Base-by-base conservation (phyloP, 208 protist genomes). In the Leishmania braziliensis region DNA sequence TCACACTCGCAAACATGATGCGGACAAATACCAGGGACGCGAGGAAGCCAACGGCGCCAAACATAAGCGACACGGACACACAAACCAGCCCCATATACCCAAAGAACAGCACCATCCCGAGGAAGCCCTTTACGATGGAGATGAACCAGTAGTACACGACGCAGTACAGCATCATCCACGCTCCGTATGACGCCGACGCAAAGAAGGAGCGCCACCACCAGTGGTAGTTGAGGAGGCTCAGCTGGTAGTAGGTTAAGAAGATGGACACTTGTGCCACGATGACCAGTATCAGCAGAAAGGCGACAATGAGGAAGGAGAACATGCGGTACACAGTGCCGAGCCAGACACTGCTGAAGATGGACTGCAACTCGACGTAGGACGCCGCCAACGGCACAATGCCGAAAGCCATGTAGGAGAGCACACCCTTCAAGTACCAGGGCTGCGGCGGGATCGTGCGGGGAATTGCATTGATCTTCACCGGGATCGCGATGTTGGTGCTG, bases 281-380 rank as follows among this genome's bases (percentile, higher is more conserved):
- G 33, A 98, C 79, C 29, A 99, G 63, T 1, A 99, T 82, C 33
- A 99, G 98, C 33, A 98, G 20, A 72, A 98, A 99, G 16, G 99
- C 98, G n/a, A 99, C 75, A 58, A 93, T 90, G 29, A 99, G 90
- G 85, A 99, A 99, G 56, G 96, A 93, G 83, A 99, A 99, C 75
- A 99, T 92, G 91, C 98, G 99, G 85, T 99, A 99, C 51, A 98
- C 89, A 53, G 86, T 84, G 66, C 98, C 88, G 70, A 92, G 88
- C 90, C 90, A 94, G 39, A 99, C 77, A 36, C 92, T 95, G n/a
- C 89, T 92, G 66, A 99, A 84, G 80, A 99, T 99, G 87, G 99
- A 99, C 84, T 97, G 98, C 39, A 99, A 85, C 92, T 99, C 98
- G 80, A 99, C 98, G 72, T 99, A 99, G 26, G 99, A 94, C 18